Base-by-base conservation (phyloP, 1,284 basidiomycete species). In the Ustilago nuda region DNA sequence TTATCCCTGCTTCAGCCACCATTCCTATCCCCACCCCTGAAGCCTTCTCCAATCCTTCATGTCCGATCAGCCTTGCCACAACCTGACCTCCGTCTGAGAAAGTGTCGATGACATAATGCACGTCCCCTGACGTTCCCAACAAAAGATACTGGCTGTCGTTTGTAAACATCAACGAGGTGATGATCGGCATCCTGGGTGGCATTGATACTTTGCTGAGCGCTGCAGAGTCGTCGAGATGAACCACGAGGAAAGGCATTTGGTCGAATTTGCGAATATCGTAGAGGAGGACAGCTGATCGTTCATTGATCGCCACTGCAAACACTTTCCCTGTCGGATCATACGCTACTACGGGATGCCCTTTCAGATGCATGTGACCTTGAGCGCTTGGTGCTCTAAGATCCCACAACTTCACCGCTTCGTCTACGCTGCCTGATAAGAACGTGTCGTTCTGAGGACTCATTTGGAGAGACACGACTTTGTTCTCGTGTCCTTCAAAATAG, bases 381-480 rank as follows among this genome's bases (percentile, higher is more conserved):
- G 94, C 94, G 33, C 89, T 89, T 1, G 91, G 90, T 17, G 91
- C 88, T 39, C 95, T 91, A 50, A 98, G 88, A 86, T 99, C 97
- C 97, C 97, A 99, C 23, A 99, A 87, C 43, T 94, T 90, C n/a
- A 99, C 94, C 1, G 94, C 95, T 79, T 93, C 94, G 88, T 99
- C 95, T 79, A 93, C 89, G 0, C 95, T 94, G 1, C 91, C 93
- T 8, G 95, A 97, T 88, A 99, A 91, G 87, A 99, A 98, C 0
- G 93, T 93, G 83, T 99, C 96, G 83, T 98, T 93, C 2, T 92
- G 89, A 0, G 97, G 97, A 4, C 93, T 95, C 81, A 98, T 92
- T 83, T 96, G 92, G 13, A 99, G 87, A 0, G 95, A 95, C 30
- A 93, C 89, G 4, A 99, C 97, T 65, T 91, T 63, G 46, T 90